Evolutionary conservation across 2,329 filamentous ascomycete genomes (phyloP).

Genomic region (Myriosclerotinia scirpicola): DNA sequence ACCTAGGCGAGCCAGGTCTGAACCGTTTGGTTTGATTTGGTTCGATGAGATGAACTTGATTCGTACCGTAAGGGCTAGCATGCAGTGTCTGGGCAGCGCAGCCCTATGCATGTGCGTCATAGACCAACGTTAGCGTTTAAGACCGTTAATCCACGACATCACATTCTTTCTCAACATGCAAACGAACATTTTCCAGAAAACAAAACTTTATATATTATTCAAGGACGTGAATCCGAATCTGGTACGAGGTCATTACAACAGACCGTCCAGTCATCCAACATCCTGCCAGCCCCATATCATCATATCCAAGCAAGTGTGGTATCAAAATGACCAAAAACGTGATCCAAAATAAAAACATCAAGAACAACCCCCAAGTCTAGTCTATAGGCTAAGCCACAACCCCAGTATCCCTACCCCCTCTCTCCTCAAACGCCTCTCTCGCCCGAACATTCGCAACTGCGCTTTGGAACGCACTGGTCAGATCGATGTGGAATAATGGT

Average conservation of each 20-base stretch:
- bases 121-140: no score
- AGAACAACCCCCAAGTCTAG: neutral
- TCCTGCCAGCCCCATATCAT: conserved; percentile 7
- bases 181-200: neutral
- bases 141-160: no score
- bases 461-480: conserved; percentile 84
- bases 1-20: no score
- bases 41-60: no score
- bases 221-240: conserved; percentile 1
- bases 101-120: neutral
- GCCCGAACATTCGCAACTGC: conserved; percentile 77
- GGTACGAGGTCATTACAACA: conserved; percentile 7
- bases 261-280: neutral
- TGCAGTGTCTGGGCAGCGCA: no score
- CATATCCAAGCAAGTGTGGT: conserved; percentile 15
- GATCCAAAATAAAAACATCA: conserved; percentile 1
- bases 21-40: neutral
- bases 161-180: neutral
- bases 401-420: conserved; percentile 35
- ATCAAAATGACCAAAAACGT: conserved; percentile 16
- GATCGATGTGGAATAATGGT: conserved; percentile 90
- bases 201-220: conserved; percentile 9
- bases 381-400: conserved; percentile 27
- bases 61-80: neutral
- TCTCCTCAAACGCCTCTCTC: conserved; percentile 43